A percentile compares a stretch with the other conserved stretches of the same genome.
Conservation (phyloP, 2,329 filamentous ascomycete species). For the Botryotinia globosa region DNA sequence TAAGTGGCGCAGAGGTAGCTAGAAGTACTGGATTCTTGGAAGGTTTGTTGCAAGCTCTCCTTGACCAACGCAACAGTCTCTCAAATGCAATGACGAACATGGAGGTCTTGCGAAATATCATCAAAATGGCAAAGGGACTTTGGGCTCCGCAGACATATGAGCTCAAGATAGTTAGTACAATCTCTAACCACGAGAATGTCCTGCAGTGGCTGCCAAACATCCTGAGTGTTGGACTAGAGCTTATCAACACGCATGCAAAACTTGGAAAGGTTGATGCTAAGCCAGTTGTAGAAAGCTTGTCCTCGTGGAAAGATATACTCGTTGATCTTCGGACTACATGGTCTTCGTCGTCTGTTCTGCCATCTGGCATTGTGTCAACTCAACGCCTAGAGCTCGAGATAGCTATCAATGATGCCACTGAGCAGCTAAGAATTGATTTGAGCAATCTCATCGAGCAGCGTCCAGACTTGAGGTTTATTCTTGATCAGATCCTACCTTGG, state of each 20-base stretch:
- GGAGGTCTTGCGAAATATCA: constrained; percentile 27
- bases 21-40: constrained; percentile 85
- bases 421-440: constrained; percentile 39
- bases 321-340: constrained; percentile 44
- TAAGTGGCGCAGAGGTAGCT: constrained; percentile 75
- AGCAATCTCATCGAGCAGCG: constrained; percentile 44
- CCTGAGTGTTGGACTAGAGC: constrained; percentile 57
- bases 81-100: constrained; percentile 24
- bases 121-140: constrained; percentile 38
- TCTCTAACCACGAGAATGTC: constrained; percentile 36
- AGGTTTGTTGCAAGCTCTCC: constrained; percentile 67
- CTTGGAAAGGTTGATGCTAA: constrained; percentile 54
- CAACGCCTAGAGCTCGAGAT: constrained; percentile 33
- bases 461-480: constrained; percentile 61
- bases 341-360: constrained; percentile 48
- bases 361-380: constrained; percentile 49
- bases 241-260: constrained; percentile 65
- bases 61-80: constrained; percentile 54
- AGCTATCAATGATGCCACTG: constrained; percentile 24
- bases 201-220: constrained; percentile 65
- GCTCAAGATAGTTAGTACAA: constrained; percentile 20
- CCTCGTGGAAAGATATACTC: constrained; percentile 51
- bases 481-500: constrained; percentile 68
- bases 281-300: constrained; percentile 46
- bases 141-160: constrained; percentile 42